These are phyloP conservation scores for Furculomyces boomerangus DNA, from an alignment of 371 early-diverging fungal genomes.

Conservation along the genomic window DNA sequence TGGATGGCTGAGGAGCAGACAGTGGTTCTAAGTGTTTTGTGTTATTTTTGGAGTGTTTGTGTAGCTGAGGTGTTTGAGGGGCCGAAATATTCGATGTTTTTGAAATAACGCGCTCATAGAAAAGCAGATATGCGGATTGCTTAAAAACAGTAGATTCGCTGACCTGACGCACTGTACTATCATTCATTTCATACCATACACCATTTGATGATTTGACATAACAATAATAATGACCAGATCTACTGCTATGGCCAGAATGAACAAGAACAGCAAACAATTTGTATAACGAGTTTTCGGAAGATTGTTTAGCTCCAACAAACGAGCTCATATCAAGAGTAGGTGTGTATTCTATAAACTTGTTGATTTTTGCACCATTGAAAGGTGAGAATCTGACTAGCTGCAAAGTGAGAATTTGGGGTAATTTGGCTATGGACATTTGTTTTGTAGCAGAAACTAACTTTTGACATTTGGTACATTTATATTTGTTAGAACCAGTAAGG, in stretches of 20 bases:
- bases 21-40: not conserved
- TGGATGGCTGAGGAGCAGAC: not conserved
- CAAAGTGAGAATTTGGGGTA: conserved; percentile 47
- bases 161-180: conserved; percentile 42
- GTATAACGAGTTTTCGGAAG: conserved; percentile 23
- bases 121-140: conserved; percentile 69
- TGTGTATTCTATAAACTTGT: conserved; percentile 25
- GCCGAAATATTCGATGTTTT: not conserved
- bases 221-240: conserved; percentile 66
- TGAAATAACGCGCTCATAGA: conserved; percentile 35
- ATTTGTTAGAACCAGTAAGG: conserved; percentile 36
- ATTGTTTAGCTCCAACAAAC: too few species aligned
- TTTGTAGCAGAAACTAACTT: conserved; percentile 52
- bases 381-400: conserved; percentile 60
- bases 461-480: conserved; percentile 52
- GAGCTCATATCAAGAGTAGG: conserved; percentile 19
- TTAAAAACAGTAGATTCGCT: conserved; percentile 39
- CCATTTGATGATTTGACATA: conserved; percentile 57
- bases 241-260: conserved; percentile 51
- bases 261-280: conserved; percentile 56
- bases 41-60: not conserved
- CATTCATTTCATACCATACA: conserved; percentile 65
- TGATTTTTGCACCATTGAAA: conserved; percentile 43
- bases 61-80: not conserved
- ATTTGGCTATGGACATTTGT: conserved; percentile 46